Percentiles rank a stretch among this genome's conserved stretches.
These are phyloP conservation scores for Tetrahymena malaccensis DNA, from an alignment of 73 alveolate species.

Conservation along the genomic window DNA sequence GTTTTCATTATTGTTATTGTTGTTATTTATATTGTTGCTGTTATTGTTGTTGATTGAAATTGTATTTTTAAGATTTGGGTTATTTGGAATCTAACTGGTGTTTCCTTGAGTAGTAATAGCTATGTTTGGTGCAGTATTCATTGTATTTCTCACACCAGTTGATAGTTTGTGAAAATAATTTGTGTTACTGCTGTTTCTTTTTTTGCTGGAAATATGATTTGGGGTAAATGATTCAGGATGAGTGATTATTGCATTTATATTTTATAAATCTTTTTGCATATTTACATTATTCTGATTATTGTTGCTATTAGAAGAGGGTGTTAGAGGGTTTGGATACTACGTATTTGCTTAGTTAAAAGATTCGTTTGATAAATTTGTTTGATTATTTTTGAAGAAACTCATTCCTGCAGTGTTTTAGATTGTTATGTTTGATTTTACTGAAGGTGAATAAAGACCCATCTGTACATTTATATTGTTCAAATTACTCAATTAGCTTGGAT, in stretches of 20 bases:
- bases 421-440: neutral
- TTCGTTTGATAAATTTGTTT: neutral
- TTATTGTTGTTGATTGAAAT: neutral
- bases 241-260: neutral
- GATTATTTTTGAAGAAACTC: neutral
- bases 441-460: neutral
- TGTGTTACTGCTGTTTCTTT: neutral
- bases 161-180: neutral
- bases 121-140: neutral
- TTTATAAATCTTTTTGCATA: neutral
- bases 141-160: neutral
- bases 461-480: neutral
- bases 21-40: neutral
- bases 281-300: neutral
- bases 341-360: neutral
- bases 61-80: neutral
- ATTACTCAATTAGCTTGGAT: neutral
- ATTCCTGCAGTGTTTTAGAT: neutral
- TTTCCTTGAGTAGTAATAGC: neutral
- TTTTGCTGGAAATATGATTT: neutral
- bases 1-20: neutral
- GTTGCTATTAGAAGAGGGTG: neutral
- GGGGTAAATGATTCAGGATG: neutral
- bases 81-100: neutral
- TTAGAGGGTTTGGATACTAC: neutral